These are phyloP conservation scores for Pleoardoris graminearum DNA, from an alignment of 2,329 filamentous ascomycete species.

Conservation along the genomic window DNA sequence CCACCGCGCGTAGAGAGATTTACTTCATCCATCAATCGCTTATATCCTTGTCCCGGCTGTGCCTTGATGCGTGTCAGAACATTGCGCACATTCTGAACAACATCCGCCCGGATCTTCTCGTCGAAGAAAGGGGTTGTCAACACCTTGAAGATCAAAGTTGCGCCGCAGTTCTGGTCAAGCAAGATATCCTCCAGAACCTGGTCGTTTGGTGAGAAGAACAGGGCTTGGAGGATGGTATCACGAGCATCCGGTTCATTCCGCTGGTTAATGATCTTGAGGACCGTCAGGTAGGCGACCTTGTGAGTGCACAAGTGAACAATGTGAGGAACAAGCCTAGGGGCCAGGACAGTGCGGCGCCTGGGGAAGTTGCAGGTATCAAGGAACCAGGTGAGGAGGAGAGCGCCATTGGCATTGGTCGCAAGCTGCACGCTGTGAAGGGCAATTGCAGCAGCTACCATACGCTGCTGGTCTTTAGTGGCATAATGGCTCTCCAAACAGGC, in stretches of 20 bases:
- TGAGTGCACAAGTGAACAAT: constrained; percentile 95
- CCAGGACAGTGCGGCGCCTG: constrained; percentile 84
- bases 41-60: constrained; percentile 93
- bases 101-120: constrained; percentile 82
- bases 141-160: constrained; percentile 97
- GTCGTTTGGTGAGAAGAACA: constrained; percentile 91
- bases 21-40: constrained; percentile 98
- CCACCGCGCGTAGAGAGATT: constrained; percentile 69
- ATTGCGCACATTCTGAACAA: constrained; percentile 88
- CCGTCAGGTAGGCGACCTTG: constrained; percentile 96
- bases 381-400: constrained; percentile 94
- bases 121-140: constrained; percentile 97
- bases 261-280: constrained; percentile 98
- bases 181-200: constrained; percentile 87
- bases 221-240: constrained; percentile 82
- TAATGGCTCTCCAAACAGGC: constrained; percentile 97
- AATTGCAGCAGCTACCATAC: constrained; percentile 91
- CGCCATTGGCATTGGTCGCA: constrained; percentile 94
- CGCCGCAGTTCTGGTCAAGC: constrained; percentile 86
- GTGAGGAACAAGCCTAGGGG: constrained; percentile 88
- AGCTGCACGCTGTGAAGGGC: constrained; percentile 96
- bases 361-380: constrained; percentile 97
- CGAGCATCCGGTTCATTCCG: constrained; percentile 91
- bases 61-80: constrained; percentile 90
- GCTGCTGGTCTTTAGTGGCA: constrained; percentile 90